A percentile compares a stretch with the other conserved stretches of the same genome.
Evolutionary conservation across 1,284 basidiomycete species (phyloP).

Genomic region (Tylopilus orsonianus): DNA sequence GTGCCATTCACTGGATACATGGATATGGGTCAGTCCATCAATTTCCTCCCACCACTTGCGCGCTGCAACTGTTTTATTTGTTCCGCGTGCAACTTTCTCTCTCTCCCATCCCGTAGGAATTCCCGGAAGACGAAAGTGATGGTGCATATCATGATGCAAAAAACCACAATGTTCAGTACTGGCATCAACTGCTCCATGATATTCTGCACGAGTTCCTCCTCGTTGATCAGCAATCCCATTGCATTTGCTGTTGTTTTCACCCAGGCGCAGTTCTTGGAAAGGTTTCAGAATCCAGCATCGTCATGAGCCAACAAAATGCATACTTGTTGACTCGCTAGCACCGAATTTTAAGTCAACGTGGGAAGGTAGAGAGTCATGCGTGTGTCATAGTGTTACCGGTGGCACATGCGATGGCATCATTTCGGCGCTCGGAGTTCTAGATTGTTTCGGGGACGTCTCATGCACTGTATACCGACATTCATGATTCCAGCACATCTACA

Average conservation of each 20-base stretch:
- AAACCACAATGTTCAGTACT: constrained; percentile 11
- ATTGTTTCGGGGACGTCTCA: too few species aligned
- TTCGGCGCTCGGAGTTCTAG: too few species aligned
- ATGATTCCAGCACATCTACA: too few species aligned
- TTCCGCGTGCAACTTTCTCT: constrained; percentile 20
- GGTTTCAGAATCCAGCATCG: background rate
- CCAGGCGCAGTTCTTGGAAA: background rate
- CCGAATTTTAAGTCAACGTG: too few species aligned
- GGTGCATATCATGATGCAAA: constrained; percentile 22
- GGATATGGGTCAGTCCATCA: constrained; percentile 9
- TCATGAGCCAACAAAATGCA: background rate
- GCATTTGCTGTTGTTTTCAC: background rate
- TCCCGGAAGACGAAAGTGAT: constrained; percentile 19
- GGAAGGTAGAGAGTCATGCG: too few species aligned
- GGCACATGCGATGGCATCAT: too few species aligned
- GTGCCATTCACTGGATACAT: background rate
- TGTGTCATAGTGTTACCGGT: too few species aligned
- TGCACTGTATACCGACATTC: too few species aligned
- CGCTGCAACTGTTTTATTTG: constrained; percentile 20
- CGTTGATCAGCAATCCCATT: constrained; percentile 27
- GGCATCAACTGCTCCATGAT: constrained; percentile 19
- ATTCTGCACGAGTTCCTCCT: constrained; percentile 16
- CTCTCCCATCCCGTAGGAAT: constrained; percentile 23
- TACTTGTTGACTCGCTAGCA: too few species aligned
- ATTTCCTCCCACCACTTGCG: background rate